These are phyloP conservation scores for Theileria equi DNA, from an alignment of 169 alveolate species.

Conservation along the genomic window DNA sequence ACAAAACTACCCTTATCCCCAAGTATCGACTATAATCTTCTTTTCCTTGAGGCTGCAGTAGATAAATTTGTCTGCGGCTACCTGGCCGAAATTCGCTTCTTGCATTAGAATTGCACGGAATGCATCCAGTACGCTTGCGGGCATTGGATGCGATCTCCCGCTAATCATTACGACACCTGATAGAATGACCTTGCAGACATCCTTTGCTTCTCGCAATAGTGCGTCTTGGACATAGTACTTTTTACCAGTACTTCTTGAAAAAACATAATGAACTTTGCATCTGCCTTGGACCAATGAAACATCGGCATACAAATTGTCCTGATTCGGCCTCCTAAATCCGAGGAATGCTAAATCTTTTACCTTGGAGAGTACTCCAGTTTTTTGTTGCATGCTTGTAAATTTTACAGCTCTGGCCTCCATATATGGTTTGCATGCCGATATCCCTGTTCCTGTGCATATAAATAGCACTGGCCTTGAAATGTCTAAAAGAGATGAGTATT, in stretches of 20 bases:
- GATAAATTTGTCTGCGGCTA: conserved; percentile 35
- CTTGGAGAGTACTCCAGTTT: neutral
- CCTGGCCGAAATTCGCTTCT: conserved; percentile 35
- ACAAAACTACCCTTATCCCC: conserved; percentile 30
- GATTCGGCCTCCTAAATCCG: conserved; percentile 48
- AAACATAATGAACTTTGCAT: conserved; percentile 40
- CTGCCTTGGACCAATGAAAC: conserved; percentile 16
- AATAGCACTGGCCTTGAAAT: conserved; percentile 37
- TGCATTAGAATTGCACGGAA: conserved; percentile 28
- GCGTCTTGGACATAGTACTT: conserved; percentile 57
- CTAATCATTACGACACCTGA: conserved; percentile 38
- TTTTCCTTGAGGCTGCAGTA: conserved; percentile 35
- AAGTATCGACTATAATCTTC: conserved; percentile 49
- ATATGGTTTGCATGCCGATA: conserved; percentile 48
- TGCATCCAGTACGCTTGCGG: conserved; percentile 38
- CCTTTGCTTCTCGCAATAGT: conserved; percentile 2
- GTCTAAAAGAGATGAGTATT: conserved; percentile 4
- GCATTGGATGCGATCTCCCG: conserved; percentile 69
- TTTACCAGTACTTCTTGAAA: conserved; percentile 44
- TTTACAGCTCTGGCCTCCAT: conserved; percentile 29
- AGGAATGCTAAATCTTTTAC: conserved; percentile 49
- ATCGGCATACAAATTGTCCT: conserved; percentile 47
- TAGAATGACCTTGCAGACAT: conserved; percentile 14
- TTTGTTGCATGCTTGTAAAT: neutral
- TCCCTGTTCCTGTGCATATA: conserved; percentile 61